Evolutionary conservation across 768 basidiomycete species (phyloP), one percentile per base, ranked within the genome.

Genomic region (Amanita subjunquillea): DNA sequence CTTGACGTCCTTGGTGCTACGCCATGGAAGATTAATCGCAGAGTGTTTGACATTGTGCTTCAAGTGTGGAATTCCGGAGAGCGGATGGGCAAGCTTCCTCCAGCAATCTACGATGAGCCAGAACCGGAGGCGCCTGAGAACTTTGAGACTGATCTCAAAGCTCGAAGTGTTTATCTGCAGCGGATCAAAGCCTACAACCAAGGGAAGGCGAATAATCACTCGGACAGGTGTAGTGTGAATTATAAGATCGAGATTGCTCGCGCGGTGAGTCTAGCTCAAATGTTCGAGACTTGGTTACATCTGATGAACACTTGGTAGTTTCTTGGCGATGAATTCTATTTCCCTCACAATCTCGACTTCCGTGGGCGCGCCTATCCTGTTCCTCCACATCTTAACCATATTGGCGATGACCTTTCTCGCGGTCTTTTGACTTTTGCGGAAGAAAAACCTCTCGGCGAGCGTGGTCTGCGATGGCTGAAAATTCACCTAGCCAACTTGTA

Each of bases 311-410:
- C 22, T 43, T 27, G 54, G 2, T 54, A 91, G 85, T 96, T 94
- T 76, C 72, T 94, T 48, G 80, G 82, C 51, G 95, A 96, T 58
- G 80, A 72, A 0, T 84, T 98, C 65, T 98, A 91, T 68, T 74
- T 94, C 47, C 94, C 95, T 0, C 95, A 98, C 67, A 97, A 96
- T 66, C 73, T 97, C 60, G 96, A 99, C 68, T 99, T 98, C 76
- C 83, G 95, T 55, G 96, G 96, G 6, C 85, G 95, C 49, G 92
- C 95, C 0, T 99, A 99, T 63, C 95, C 96, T 9, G 85, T 96
- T 40, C 94, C 95, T 1, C 92, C 94, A 3, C 91, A 97, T 71
- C 74, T 99, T 50, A 92, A 85, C 60, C 95, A 98, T 59, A 87
- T 97, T 51, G 94, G 95, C 7, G 91, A 99, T 64, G 95, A 99